Percentiles rank a stretch among this genome's conserved stretches.
Conservation (phyloP, 1,139 yeast genomes). For the Magnusiomyces fungicola region DNA sequence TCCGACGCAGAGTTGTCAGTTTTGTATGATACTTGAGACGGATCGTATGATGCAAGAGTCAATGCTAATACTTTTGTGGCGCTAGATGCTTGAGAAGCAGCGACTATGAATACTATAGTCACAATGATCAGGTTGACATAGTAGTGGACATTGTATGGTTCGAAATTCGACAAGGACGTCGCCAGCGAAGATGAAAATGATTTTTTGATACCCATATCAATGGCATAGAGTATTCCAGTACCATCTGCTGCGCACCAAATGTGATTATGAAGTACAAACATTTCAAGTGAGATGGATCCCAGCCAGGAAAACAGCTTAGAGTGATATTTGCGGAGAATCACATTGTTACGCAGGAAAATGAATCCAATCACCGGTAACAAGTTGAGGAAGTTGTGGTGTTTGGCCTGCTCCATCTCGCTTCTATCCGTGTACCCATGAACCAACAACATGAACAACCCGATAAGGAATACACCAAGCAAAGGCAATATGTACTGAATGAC, state of each 20-base stretch:
- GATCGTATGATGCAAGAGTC: too few relatives aligned
- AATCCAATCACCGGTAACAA: slow-evolving; percentile 21
- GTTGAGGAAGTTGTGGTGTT: slow-evolving; percentile 18
- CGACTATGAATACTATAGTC: background rate
- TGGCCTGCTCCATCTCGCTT: slow-evolving; percentile 19
- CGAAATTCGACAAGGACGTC: background rate
- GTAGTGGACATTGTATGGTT: background rate
- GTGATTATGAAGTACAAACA: slow-evolving; percentile 23
- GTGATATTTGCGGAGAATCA: slow-evolving; percentile 16
- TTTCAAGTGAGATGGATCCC: slow-evolving; percentile 24
- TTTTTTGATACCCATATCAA: slow-evolving; percentile 11
- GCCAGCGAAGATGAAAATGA: background rate
- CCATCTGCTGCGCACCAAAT: slow-evolving; percentile 26
- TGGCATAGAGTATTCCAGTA: slow-evolving; percentile 18
- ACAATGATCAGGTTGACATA: background rate
- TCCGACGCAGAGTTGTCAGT: too few relatives aligned
- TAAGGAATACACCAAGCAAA: slow-evolving; percentile 5
- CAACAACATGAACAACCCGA: slow-evolving; percentile 10
- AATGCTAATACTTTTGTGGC: background rate
- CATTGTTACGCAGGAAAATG: slow-evolving; percentile 20
- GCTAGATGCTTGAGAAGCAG: background rate
- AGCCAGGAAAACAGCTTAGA: slow-evolving; percentile 23
- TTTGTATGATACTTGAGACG: too few relatives aligned
- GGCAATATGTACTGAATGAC: background rate
- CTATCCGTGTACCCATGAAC: background rate